Base-by-base conservation (phyloP, 805 yeast species). In the Wickerhamomyces alni region DNA sequence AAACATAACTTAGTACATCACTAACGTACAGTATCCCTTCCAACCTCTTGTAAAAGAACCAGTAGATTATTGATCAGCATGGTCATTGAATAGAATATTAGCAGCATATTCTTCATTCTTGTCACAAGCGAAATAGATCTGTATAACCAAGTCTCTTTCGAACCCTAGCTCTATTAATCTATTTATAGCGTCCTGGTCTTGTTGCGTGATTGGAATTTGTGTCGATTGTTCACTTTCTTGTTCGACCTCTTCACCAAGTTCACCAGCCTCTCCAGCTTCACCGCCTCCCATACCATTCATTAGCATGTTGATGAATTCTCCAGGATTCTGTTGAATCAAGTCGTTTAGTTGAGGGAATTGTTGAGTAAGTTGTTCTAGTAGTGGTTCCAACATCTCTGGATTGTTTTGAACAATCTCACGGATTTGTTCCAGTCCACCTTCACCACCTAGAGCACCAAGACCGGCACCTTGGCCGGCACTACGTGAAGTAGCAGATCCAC, bases 81-180 rank as follows among this genome's bases (percentile, higher is more conserved):
- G 75, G 44, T 75, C 82, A 55, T 72, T 74, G 56, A 93, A 85
- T 52, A 93, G 70, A 57, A 87, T 77, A 66, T 93, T 93, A 17
- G 98, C 99, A 32, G 99, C 88, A 54, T 87, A 75, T 68, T 91
- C 96, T 67, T 93, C 99, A 64, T 93, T 87, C 67, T 88, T 91
- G 57, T 93, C 99, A 64, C 99, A 93, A 31, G 98, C 98, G 73
- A 93, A 81, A 67, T 87, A 93, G 24, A 94, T 95, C 67, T 89
- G 96, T 44, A 88, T 77, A 33, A 86, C 99, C 41, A 83, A 68
- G 50, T 81, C 74, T 50, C 96, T 76, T 50, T 87, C 96, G 55
- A 93, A 93, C 0, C 99, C 99, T 48, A 93, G 72, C 62, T 85
- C 97, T 61, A 95, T 83, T 48, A 93, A 72, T 58, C 99, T 77